phyloP scores from a whole-genome alignment of 2,329 filamentous ascomycete genomes.

The Aspergillus viridinutans region DNA sequence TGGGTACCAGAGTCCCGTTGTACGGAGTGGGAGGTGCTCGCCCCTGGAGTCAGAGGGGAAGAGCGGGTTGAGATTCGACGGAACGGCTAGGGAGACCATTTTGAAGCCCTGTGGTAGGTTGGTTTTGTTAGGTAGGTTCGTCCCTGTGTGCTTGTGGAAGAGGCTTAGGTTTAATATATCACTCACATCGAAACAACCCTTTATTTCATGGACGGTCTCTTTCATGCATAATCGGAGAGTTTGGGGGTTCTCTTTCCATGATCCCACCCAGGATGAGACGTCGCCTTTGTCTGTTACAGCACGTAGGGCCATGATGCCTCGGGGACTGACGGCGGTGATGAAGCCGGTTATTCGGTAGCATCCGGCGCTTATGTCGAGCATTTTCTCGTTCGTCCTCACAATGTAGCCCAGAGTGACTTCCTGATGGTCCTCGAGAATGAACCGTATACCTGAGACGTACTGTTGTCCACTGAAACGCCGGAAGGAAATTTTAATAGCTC shows the following conservation, averaged over 20 bases:
- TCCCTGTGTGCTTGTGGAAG: too few relatives aligned
- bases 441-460: constrained; percentile 9
- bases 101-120: constrained; percentile 13
- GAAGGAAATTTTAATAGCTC: constrained; percentile 11
- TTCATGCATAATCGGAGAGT: constrained; percentile 16
- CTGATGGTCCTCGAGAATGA: too few relatives aligned
- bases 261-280: constrained; percentile 15
- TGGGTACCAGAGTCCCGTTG: constrained; percentile 19
- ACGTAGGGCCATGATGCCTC: constrained; percentile 16
- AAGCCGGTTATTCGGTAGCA: constrained; percentile 9
- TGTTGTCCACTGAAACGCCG: constrained; percentile 6
- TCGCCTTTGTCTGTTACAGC: constrained; percentile 9
- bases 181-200: constrained; percentile 16
- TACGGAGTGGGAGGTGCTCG: constrained; percentile 10
- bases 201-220: constrained; percentile 13
- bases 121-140: too few relatives aligned
- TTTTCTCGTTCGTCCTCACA: background rate
- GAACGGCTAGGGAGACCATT: constrained; percentile 16
- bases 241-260: constrained; percentile 9
- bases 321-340: constrained; percentile 10
- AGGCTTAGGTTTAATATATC: background rate
- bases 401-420: too few relatives aligned
- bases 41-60: constrained; percentile 4
- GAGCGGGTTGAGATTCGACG: constrained; percentile 7
- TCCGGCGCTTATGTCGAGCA: background rate